A percentile compares a stretch with the other conserved stretches of the same genome.
Conservation (phyloP, 108 stramenopile genomes). For the Thalassiosira profunda region DNA sequence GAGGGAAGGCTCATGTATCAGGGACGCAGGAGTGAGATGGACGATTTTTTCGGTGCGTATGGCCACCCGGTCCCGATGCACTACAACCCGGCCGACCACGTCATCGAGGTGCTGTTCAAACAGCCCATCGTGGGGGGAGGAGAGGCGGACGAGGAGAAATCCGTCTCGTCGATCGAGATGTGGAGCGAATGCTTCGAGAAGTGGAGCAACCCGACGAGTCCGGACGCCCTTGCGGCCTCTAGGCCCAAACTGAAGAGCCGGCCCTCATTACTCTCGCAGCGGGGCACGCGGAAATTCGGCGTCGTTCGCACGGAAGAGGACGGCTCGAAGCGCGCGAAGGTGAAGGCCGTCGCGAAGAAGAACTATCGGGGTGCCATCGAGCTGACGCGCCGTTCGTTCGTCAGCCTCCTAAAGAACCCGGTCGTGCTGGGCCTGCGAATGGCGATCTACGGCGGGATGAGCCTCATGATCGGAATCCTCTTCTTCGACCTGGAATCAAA, state of each 20-base stretch:
- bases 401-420: slow-evolving; percentile 61
- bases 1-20: slow-evolving; percentile 66
- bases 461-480: slow-evolving; percentile 26
- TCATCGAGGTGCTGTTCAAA: slow-evolving; percentile 22
- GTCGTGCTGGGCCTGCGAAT: slow-evolving; percentile 63
- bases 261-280: not conserved
- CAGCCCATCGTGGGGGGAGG: not conserved
- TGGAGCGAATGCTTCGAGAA: slow-evolving; percentile 1
- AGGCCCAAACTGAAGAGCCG: too few species aligned
- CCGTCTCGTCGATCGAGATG: not conserved
- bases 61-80: slow-evolving; percentile 54
- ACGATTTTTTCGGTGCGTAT: slow-evolving; percentile 45
- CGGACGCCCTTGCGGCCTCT: not conserved
- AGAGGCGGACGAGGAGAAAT: not conserved
- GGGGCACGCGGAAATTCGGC: not conserved
- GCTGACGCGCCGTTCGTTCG: slow-evolving; percentile 56
- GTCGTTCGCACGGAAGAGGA: not conserved
- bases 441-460: slow-evolving; percentile 56
- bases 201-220: not conserved
- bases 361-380: slow-evolving; percentile 23
- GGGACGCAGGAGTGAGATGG: slow-evolving; percentile 48
- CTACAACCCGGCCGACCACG: slow-evolving; percentile 64
- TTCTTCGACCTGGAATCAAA: slow-evolving; percentile 53
- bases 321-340: not conserved
- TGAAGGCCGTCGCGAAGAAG: not conserved